Base-by-base conservation (phyloP, 1,139 yeast species). In the Sugiyamaella neomexicana region DNA sequence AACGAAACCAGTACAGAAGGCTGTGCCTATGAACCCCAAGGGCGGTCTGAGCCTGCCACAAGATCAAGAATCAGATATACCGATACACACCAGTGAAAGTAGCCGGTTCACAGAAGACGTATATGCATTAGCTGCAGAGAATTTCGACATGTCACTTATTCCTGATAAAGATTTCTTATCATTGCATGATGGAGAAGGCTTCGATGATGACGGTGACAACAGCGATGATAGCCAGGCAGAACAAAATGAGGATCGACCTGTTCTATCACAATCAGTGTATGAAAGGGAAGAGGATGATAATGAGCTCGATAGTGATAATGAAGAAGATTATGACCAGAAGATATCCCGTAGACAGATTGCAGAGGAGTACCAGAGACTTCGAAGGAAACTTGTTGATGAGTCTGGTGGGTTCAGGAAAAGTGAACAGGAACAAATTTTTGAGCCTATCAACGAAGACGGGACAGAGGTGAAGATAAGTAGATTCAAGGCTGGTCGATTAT, bases 401-500 rank as follows among this genome's bases (percentile, higher is more conserved):
- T 66, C 75, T 9, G 80, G 81, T 1, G 85, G 85, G 0, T 82
- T 68, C 59, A 69, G 69, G 16, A 72, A 75, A 58, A 68, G 78
- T 2, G 77, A 77, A 6, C 70, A 73, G 53, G 89, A 81, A 51
- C 65, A 71, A 56, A 93, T 83, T 57, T 66, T 81, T 15, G 95
- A 86, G 63, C 89, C 89, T 0, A 72, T 86, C n/a, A 91, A 87
- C 61, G 86, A 82, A 56, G 68, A 74, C 97, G 99, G 57, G 97
- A 91, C 73, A 65, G 56, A 50, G n/a, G 41, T 50, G 17, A 54
- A 54, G 25, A 48, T 54, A n/a, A 54, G 56, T 39, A 39, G 56
- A 25, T 54, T 54, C 41, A 54, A 46, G 25, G 51, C 54, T 5
- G 54, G 54, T 34, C 34, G 47, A 25, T 27, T 49, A 6, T 46